Conservation (phyloP, 768 basidiomycete genomes). For the Podaxis sp. region DNA sequence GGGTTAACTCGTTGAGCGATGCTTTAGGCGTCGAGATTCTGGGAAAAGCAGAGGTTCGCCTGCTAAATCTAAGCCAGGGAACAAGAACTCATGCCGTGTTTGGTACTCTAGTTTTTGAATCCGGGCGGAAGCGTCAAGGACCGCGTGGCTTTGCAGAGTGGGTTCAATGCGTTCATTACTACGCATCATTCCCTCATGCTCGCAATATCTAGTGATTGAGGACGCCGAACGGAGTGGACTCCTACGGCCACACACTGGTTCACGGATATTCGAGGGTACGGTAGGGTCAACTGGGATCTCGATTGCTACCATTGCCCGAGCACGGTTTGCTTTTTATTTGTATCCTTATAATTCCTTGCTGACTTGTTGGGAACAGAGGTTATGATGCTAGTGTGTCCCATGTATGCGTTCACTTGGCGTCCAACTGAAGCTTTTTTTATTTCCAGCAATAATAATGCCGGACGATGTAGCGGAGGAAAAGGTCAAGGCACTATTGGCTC, state of each 20-base stretch:
- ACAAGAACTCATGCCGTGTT: constrained; percentile 31
- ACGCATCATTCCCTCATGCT: not conserved
- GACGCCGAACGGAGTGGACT: constrained; percentile 87
- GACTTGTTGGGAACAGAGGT: constrained; percentile 51
- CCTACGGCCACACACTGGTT: constrained; percentile 83
- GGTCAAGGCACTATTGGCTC: constrained; percentile 73
- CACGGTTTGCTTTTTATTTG: constrained; percentile 52
- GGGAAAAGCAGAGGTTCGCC: constrained; percentile 86
- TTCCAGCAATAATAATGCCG: constrained; percentile 84
- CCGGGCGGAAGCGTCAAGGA: constrained; percentile 99
- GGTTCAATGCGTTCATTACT: constrained; percentile 21
- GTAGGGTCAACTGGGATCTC: constrained; percentile 97
- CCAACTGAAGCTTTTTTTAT: not conserved
- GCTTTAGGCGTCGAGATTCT: constrained; percentile 92
- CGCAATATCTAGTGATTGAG: constrained; percentile 70
- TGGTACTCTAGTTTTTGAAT: constrained; percentile 78
- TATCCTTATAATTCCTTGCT: not conserved
- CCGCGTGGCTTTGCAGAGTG: constrained; percentile 91
- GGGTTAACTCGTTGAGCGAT: constrained; percentile 90
- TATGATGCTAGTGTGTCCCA: constrained; percentile 75
- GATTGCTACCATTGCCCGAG: constrained; percentile 88
- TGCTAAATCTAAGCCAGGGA: not conserved
- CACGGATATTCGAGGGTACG: constrained; percentile 95
- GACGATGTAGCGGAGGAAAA: constrained; percentile 93
- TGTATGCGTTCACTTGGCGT: not conserved